Conservation (phyloP, 2,329 filamentous ascomycete species). For the Chaetomiaceae sp. region DNA sequence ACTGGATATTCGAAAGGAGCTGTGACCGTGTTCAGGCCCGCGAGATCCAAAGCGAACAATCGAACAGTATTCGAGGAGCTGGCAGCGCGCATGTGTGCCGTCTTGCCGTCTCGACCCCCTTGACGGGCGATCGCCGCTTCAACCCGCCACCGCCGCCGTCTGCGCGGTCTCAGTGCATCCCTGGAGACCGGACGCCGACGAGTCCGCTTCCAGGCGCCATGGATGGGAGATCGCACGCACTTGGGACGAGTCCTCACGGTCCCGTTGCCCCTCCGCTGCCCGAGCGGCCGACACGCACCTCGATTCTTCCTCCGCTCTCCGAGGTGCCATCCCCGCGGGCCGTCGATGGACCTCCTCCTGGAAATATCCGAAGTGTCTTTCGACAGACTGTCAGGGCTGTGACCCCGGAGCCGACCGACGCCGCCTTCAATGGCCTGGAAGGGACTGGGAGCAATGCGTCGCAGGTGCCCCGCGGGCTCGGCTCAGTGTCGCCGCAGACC, state of each 20-base stretch:
- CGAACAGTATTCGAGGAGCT: background rate
- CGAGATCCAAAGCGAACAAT: background rate
- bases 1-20: slow-evolving; percentile 17
- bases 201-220: slow-evolving; percentile 24
- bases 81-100: slow-evolving; percentile 10
- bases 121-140: background rate
- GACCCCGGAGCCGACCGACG: slow-evolving; percentile 55
- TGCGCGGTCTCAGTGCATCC: slow-evolving; percentile 6
- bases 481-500: slow-evolving; percentile 38
- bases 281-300: slow-evolving; percentile 17
- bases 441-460: slow-evolving; percentile 17
- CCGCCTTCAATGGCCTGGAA: slow-evolving; percentile 27
- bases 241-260: slow-evolving; percentile 24
- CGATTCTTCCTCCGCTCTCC: slow-evolving; percentile 26
- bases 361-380: slow-evolving; percentile 27
- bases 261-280: slow-evolving; percentile 19
- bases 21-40: background rate
- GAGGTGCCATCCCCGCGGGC: slow-evolving; percentile 25
- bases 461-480: slow-evolving; percentile 30
- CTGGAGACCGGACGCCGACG: slow-evolving; percentile 14
- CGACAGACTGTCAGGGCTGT: slow-evolving; percentile 55
- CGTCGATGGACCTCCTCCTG: slow-evolving; percentile 28
- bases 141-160: background rate
- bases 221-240: slow-evolving; percentile 28
- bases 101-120: slow-evolving; percentile 1